phyloP scores from a whole-genome alignment of 2,329 filamentous ascomycete genomes.

The Penicillium sp. region DNA sequence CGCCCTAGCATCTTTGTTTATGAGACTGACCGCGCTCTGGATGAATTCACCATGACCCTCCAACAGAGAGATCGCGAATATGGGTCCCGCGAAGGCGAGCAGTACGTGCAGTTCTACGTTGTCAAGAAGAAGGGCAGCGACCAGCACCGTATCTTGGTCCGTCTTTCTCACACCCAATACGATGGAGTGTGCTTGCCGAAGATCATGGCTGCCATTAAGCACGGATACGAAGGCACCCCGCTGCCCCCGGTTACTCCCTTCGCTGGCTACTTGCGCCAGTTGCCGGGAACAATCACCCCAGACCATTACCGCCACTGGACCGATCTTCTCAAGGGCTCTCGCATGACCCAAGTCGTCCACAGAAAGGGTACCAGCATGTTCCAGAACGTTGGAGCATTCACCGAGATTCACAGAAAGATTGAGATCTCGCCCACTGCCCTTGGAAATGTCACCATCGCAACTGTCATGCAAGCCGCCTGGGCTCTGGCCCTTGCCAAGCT shows the following conservation, averaged over 20 bases:
- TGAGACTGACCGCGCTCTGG: constrained; percentile 53
- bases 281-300: constrained; percentile 41
- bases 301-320: constrained; percentile 62
- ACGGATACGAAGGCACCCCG: constrained; percentile 50
- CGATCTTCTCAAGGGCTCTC: constrained; percentile 57
- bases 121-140: constrained; percentile 45
- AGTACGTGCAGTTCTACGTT: constrained; percentile 62
- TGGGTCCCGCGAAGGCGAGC: constrained; percentile 58
- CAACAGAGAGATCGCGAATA: constrained; percentile 58
- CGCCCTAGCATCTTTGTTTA: constrained; percentile 53
- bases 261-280: constrained; percentile 48
- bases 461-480: constrained; percentile 67
- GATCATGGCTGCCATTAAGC: constrained; percentile 61
- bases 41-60: constrained; percentile 55
- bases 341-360: constrained; percentile 47
- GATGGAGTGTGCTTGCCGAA: constrained; percentile 66
- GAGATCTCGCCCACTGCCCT: constrained; percentile 48
- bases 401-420: constrained; percentile 38
- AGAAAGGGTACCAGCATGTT: constrained; percentile 37
- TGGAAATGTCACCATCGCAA: constrained; percentile 62
- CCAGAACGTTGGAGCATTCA: constrained; percentile 38
- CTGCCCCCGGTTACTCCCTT: constrained; percentile 46
- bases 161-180: constrained; percentile 68
- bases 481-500: constrained; percentile 61
- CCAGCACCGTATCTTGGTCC: constrained; percentile 54